Conservation (phyloP, 2,329 filamentous ascomycete genomes). For the Fonsecaea erecta region DNA sequence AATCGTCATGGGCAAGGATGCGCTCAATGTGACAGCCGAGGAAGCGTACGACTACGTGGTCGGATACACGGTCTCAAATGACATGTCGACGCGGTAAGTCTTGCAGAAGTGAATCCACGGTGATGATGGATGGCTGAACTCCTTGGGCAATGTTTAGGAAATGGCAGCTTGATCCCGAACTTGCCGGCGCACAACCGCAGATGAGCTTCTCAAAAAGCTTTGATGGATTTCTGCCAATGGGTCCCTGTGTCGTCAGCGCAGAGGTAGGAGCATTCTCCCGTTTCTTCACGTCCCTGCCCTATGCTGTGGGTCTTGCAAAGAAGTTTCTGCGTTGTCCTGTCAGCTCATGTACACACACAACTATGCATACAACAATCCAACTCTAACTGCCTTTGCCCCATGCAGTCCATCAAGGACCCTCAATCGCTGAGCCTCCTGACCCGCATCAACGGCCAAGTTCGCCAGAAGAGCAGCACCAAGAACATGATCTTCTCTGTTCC, state of each 20-base stretch:
- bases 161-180: slow-evolving; percentile 73
- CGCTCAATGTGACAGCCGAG: slow-evolving; percentile 66
- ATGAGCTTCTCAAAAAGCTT: slow-evolving; percentile 76
- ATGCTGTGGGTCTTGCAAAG: too few species aligned
- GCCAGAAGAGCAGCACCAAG: slow-evolving; percentile 45
- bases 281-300: too few species aligned
- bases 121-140: too few species aligned
- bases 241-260: slow-evolving; percentile 69
- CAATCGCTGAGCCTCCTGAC: slow-evolving; percentile 41
- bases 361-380: too few species aligned
- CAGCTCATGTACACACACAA: too few species aligned
- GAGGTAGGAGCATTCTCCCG: slow-evolving; percentile 41
- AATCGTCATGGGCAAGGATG: slow-evolving; percentile 70
- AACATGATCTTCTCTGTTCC: slow-evolving; percentile 47
- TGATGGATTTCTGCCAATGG: slow-evolving; percentile 74
- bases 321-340: too few species aligned
- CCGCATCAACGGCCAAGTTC: slow-evolving; percentile 44
- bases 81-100: slow-evolving; percentile 60
- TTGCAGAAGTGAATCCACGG: neutral
- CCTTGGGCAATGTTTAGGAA: slow-evolving; percentile 53
- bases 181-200: slow-evolving; percentile 57
- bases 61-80: slow-evolving; percentile 76
- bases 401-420: slow-evolving; percentile 40
- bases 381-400: slow-evolving; percentile 38
- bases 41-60: slow-evolving; percentile 71